Evolutionary conservation across 768 basidiomycete genomes (phyloP).

Genomic region (Pleurotus cornucopiae): DNA sequence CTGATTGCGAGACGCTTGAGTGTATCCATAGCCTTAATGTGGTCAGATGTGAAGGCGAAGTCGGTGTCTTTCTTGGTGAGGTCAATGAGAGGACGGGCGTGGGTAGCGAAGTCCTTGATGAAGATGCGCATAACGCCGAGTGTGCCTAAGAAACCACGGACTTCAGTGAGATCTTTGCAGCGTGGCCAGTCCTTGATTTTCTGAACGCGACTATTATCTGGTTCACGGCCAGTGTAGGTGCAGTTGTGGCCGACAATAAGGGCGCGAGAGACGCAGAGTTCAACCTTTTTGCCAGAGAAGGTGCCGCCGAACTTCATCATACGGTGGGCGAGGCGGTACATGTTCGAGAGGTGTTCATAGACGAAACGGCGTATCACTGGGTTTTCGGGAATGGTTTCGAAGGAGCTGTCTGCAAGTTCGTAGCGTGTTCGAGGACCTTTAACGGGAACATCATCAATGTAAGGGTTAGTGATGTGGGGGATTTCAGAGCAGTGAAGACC

Average conservation of each 20-base stretch:
- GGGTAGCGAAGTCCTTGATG: constrained; percentile 20
- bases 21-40: constrained; percentile 9
- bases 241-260: constrained; percentile 22
- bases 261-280: neutral
- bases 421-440: constrained; percentile 20
- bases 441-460: constrained; percentile 20
- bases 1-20: neutral
- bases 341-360: constrained; percentile 9
- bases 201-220: constrained; percentile 20
- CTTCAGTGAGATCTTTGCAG: constrained; percentile 12
- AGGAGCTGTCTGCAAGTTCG: too few relatives aligned
- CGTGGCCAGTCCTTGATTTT: constrained; percentile 25
- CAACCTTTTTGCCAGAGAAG: constrained; percentile 26
- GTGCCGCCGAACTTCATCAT: constrained; percentile 26
- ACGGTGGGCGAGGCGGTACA: constrained; percentile 14
- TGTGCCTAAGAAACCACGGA: constrained; percentile 24
- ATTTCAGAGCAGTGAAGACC: constrained; percentile 17
- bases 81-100: constrained; percentile 17
- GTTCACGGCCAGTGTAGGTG: constrained; percentile 25
- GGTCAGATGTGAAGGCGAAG: constrained; percentile 15
- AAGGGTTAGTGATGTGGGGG: constrained; percentile 13
- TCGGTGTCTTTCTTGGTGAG: constrained; percentile 21
- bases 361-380: too few relatives aligned
- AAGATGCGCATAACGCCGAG: constrained; percentile 21
- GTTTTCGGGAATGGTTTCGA: too few relatives aligned